Base-by-base conservation (phyloP, 495 filamentous ascomycete species). In the Tuber brumale region DNA sequence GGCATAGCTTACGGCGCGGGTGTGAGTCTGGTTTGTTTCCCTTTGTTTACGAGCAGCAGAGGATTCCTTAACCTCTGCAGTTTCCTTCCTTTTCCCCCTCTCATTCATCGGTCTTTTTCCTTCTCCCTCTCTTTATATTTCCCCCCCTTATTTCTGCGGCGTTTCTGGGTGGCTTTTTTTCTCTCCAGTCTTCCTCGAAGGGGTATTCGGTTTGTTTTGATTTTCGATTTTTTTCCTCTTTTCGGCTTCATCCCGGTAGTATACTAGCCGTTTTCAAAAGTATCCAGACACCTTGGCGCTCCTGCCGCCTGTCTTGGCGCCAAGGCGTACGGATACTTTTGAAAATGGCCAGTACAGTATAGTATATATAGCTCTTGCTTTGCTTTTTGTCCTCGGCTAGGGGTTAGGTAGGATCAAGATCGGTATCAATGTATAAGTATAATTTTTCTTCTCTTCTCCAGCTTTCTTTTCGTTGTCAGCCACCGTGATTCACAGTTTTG, bases 341-440 rank as follows among this genome's bases (percentile, higher is more conserved):
- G n/a, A n/a, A n/a, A n/a, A n/a, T n/a, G n/a, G n/a, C n/a, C n/a
- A n/a, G n/a, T n/a, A n/a, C n/a, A n/a, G n/a, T 66, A 66, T 12
- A 66, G 31, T 66, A 66, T 66, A 66, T 35, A 66, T 66, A 66
- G 57, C 57, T 66, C 57, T 10, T n/a, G 51, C 51, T 61, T 23
- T 57, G 23, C n/a, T 48, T 48, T 23, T 48, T 23, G 23, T n/a
- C 48, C 48, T 7, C 23, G 23, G 48, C n/a, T 51, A 51, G 48
- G 48, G 23, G 48, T 51, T 51, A 51, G 48, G 48, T 51, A 51
- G 23, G 48, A 51, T 10, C 37, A 39, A 4, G 37, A 39, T 61
- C 12, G n/a, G n/a, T 31, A 27, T 61, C 51, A 61, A 61, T 31
- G 51, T 31, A 31, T 61, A 61, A 57, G 51, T 57, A 57, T 57